Evolutionary conservation across 805 yeast genomes (phyloP), one percentile per base, ranked within the genome.

Genomic region (Aciculoconidium aculeatum): DNA sequence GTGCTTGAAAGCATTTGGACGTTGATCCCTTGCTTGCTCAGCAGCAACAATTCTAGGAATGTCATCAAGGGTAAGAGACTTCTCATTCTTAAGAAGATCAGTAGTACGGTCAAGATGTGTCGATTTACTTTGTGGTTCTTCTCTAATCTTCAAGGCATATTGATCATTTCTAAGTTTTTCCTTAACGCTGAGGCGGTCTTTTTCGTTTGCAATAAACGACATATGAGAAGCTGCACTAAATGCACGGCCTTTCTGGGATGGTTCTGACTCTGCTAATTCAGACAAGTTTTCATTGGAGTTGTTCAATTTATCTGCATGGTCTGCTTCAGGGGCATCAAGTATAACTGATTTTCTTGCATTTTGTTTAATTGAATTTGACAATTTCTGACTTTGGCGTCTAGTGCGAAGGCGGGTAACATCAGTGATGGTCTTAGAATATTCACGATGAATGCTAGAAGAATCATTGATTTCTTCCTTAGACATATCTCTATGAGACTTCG

Each of bases 41-140:
- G 95, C 90, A 2, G 96, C 95, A 6, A 92, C 96, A 49, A 92
- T 90, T 41, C 97, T 70, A 6, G 97, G 95, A 44, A 92, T 92
- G 55, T 92, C 99, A 55, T 92, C 97, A 44, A 92, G 69, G 0
- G 96, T 90, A 30, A 92, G 70, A 0, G 90, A 80, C 42, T 82
- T 84, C 42, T 90, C 94, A 46, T 77, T 82, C 45, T 80, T 75
- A 31, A 87, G 69, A 27, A 84, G 65, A 41, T 75, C 80, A 2
- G 86, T 71, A 0, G 88, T 78, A 2, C 80, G 69, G 44, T 75
- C 80, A 25, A 80, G 61, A 37, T 58, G 56, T 25, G 49, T 48
- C 4, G 43, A 23, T 23, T 60, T 53, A 25, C 56, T 47, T 36
- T 51, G 59, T 11, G 70, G 70, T 41, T 54, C 66, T 28, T 56